A percentile compares a stretch with the other conserved stretches of the same genome.
Conservation (phyloP, 345 rosid genomes). For the Populus nigra region DNA sequence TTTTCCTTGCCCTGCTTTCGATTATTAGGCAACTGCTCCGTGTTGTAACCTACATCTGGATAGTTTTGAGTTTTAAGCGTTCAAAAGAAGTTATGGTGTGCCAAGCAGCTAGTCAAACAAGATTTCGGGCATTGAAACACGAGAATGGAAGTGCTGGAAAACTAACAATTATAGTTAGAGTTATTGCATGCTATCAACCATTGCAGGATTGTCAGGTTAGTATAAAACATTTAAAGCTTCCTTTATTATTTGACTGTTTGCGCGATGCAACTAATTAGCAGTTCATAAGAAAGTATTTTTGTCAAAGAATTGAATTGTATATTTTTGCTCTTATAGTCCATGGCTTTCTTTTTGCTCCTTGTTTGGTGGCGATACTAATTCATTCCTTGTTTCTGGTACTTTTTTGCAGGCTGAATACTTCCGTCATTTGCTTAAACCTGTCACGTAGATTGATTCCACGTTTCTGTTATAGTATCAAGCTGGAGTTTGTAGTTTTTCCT, state of each 20-base stretch:
- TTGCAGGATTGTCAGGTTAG: slow-evolving; percentile 97
- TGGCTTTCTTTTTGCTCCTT: background rate
- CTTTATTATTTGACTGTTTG: slow-evolving; percentile 6
- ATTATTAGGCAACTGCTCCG: slow-evolving; percentile 10
- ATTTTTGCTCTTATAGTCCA: background rate
- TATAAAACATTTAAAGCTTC: background rate
- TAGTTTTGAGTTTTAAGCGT: slow-evolving; percentile 27
- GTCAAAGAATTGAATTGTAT: background rate
- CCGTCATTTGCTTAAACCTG: slow-evolving; percentile 82
- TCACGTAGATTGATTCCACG: slow-evolving; percentile 57
- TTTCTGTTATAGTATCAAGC: slow-evolving; percentile 31
- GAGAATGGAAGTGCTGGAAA: slow-evolving; percentile 84
- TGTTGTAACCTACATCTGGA: slow-evolving; percentile 10
- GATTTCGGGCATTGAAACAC: slow-evolving; percentile 85
- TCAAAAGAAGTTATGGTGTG: slow-evolving; percentile 79
- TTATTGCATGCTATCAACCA: slow-evolving; percentile 94
- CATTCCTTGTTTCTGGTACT: slow-evolving; percentile 18
- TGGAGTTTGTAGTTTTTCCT: slow-evolving; percentile 41
- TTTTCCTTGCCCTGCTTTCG: background rate
- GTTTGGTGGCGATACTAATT: background rate
- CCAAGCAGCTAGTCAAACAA: slow-evolving; percentile 92
- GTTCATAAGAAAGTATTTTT: background rate
- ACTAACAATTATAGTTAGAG: slow-evolving; percentile 74
- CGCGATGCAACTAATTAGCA: background rate
- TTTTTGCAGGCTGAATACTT: slow-evolving; percentile 85